Percentiles rank a stretch among this genome's conserved stretches.
Evolutionary conservation across 1,284 basidiomycete genomes (phyloP).

Genomic region (Irpex rosettiformis): DNA sequence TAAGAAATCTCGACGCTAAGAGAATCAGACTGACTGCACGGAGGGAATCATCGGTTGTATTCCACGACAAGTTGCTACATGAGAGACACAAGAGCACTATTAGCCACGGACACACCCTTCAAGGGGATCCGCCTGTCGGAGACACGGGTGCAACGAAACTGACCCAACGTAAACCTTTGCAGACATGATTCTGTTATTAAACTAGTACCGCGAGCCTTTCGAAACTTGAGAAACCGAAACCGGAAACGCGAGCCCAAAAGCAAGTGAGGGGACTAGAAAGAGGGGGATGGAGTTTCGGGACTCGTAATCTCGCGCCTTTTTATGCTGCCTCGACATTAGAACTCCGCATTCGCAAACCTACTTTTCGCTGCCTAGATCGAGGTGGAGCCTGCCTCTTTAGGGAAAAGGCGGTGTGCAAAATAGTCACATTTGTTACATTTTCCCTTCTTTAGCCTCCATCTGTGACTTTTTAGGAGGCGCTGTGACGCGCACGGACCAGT

Average conservation of each 20-base stretch:
- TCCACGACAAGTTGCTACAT: constrained; percentile 89
- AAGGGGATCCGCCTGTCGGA: constrained; percentile 14
- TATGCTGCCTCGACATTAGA: constrained; percentile 38
- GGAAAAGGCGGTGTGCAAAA: constrained; percentile 11
- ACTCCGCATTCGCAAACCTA: constrained; percentile 25
- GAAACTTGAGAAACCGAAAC: constrained; percentile 38
- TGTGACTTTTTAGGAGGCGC: not conserved
- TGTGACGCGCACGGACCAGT: constrained; percentile 4
- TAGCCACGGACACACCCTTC: constrained; percentile 26
- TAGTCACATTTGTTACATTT: constrained; percentile 6
- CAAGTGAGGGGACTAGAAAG: constrained; percentile 25
- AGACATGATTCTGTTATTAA: constrained; percentile 56
- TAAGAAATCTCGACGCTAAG: constrained; percentile 31
- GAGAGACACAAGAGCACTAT: constrained; percentile 23
- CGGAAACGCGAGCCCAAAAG: constrained; percentile 24
- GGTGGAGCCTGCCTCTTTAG: constrained; percentile 8
- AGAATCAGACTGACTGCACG: constrained; percentile 71
- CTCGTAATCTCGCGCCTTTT: constrained; percentile 35
- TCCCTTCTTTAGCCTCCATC: not conserved
- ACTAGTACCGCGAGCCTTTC: constrained; percentile 37
- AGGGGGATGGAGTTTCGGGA: constrained; percentile 17
- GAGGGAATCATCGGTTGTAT: constrained; percentile 88
- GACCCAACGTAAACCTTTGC: constrained; percentile 86
- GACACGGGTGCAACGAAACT: constrained; percentile 37
- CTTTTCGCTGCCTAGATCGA: constrained; percentile 9